Conservation (phyloP, 2,329 filamentous ascomycete species). For the Penicillium concentricum region DNA sequence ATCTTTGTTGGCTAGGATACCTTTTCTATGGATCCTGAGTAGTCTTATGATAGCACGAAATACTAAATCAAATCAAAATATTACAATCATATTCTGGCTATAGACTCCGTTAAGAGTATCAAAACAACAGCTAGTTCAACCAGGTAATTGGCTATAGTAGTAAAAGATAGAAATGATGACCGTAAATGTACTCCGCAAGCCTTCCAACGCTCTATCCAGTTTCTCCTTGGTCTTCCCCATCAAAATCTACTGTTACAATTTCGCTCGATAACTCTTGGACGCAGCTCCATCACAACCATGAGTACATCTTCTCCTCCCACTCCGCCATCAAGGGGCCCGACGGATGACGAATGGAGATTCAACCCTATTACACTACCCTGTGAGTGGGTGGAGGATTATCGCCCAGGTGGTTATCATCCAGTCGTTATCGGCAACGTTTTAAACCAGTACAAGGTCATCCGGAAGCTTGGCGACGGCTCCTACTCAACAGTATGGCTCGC, state of each 20-base stretch:
- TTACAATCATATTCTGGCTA: background rate
- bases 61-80: background rate
- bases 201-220: background rate
- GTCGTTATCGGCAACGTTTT: constrained; percentile 43
- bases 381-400: constrained; percentile 33
- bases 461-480: constrained; percentile 48
- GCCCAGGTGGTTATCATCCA: constrained; percentile 46
- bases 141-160: no score
- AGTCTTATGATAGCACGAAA: background rate
- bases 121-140: no score
- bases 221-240: background rate
- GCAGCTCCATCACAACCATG: constrained; percentile 11
- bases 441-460: constrained; percentile 43
- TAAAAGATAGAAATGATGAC: background rate
- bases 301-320: constrained; percentile 13
- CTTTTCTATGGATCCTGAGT: background rate
- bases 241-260: background rate
- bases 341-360: constrained; percentile 15
- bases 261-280: background rate
- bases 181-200: background rate
- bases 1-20: background rate
- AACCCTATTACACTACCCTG: constrained; percentile 19
- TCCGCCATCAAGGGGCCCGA: constrained; percentile 9
- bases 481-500: constrained; percentile 50
- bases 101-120: background rate